These are phyloP conservation scores for Diplodia sapinea DNA, from an alignment of 2,329 filamentous ascomycete species.

Conservation along the genomic window DNA sequence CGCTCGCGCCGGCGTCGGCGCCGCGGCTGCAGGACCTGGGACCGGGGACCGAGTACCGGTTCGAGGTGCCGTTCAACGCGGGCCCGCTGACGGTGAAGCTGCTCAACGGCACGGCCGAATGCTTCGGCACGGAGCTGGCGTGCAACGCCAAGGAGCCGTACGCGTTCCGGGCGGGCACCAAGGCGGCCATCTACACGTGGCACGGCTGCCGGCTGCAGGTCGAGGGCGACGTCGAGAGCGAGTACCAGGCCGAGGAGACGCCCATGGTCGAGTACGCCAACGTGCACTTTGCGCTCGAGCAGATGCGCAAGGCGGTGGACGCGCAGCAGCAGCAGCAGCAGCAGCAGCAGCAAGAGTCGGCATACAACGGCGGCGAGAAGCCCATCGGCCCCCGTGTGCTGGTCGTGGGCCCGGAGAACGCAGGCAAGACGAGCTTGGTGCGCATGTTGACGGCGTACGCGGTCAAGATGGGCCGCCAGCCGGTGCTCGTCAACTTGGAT, in stretches of 20 bases:
- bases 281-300: slow-evolving; percentile 83
- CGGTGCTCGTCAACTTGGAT: slow-evolving; percentile 83
- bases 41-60: slow-evolving; percentile 55
- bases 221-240: slow-evolving; percentile 69
- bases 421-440: slow-evolving; percentile 82
- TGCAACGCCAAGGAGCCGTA: slow-evolving; percentile 70
- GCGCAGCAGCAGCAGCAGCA: slow-evolving; percentile 63
- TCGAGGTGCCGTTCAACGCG: slow-evolving; percentile 47
- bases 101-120: slow-evolving; percentile 81
- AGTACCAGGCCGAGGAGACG: slow-evolving; percentile 78
- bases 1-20: slow-evolving; percentile 35
- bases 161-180: slow-evolving; percentile 73
- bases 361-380: slow-evolving; percentile 30
- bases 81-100: slow-evolving; percentile 60
- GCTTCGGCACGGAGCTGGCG: slow-evolving; percentile 94
- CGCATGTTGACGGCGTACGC: slow-evolving; percentile 82
- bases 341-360: slow-evolving; percentile 51
- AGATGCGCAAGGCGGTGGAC: slow-evolving; percentile 51
- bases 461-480: slow-evolving; percentile 73
- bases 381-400: slow-evolving; percentile 78
- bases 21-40: slow-evolving; percentile 50
- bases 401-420: slow-evolving; percentile 76
- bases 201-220: slow-evolving; percentile 87
- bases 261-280: slow-evolving; percentile 80
- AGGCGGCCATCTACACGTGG: slow-evolving; percentile 91